Conservation (phyloP, 257 asterid species). For the Fraxinus pennsylvanica region DNA sequence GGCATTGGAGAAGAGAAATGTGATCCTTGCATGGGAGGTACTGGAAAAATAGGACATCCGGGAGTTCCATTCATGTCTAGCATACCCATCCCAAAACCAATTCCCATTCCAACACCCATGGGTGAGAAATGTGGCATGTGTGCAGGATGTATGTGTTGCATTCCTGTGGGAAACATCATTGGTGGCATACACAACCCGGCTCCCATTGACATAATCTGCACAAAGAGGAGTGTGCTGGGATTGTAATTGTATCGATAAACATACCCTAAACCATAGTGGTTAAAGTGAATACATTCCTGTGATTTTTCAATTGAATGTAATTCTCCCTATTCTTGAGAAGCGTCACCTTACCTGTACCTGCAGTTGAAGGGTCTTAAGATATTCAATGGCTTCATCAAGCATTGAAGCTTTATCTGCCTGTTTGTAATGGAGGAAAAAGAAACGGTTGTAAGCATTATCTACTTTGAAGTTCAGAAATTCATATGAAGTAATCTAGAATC, state of each 20-base stretch:
- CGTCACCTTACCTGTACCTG: constrained; percentile 81
- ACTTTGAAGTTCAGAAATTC: constrained; percentile 6
- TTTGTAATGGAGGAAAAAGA: constrained; percentile 24
- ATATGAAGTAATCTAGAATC: background rate
- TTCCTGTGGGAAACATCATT: constrained; percentile 73
- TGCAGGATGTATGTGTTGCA: constrained; percentile 72
- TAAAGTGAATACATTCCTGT: background rate
- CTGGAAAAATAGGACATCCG: constrained; percentile 55
- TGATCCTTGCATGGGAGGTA: constrained; percentile 49
- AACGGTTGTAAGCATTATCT: background rate
- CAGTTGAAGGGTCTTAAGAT: constrained; percentile 91
- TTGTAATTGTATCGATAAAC: constrained; percentile 10
- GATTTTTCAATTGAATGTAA: background rate
- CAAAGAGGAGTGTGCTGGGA: constrained; percentile 9
- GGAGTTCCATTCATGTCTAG: constrained; percentile 66
- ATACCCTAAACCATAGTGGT: background rate
- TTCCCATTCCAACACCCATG: constrained; percentile 65
- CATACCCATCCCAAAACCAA: constrained; percentile 77
- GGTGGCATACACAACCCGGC: constrained; percentile 84
- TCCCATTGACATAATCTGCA: constrained; percentile 95
- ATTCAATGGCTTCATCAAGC: constrained; percentile 99
- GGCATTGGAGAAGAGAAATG: constrained; percentile 52
- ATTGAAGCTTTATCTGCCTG: constrained; percentile 98
- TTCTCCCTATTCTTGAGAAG: constrained; percentile 3
- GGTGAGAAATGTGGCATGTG: constrained; percentile 66